Evolutionary conservation across 345 rosid genomes (phyloP).

Genomic region (Euphorbia lathyris): DNA sequence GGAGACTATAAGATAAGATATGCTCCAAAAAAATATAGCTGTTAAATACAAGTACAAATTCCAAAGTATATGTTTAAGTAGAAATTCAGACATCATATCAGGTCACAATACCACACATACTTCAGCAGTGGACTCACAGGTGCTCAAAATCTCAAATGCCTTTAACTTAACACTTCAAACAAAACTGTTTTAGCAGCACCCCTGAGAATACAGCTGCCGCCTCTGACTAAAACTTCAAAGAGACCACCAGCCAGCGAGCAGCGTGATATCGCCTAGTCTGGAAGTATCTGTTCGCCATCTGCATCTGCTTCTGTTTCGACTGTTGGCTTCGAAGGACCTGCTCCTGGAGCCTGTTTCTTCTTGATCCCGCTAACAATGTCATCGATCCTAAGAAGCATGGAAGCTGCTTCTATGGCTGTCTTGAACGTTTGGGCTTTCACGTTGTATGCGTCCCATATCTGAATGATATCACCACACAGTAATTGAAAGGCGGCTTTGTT

Average conservation of each 20-base stretch:
- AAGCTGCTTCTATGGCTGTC: conserved; percentile 91
- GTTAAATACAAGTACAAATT: not conserved
- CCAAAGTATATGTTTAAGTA: not conserved
- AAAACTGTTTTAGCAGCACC: not conserved
- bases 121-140: not conserved
- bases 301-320: conserved; percentile 94
- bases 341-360: conserved; percentile 89
- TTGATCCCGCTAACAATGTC: conserved; percentile 98
- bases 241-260: not conserved
- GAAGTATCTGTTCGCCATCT: conserved; percentile 83
- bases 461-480: not conserved
- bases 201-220: not conserved
- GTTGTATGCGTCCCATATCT: conserved; percentile 97
- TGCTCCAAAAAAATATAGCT: not conserved
- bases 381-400: conserved; percentile 90
- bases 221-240: not conserved
- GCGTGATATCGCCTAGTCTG: conserved; percentile 42
- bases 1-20: not conserved
- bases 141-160: not conserved
- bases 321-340: conserved; percentile 61
- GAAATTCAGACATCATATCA: not conserved
- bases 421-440: conserved; percentile 95
- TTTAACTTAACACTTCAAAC: not conserved
- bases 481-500: not conserved
- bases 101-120: not conserved